Evolutionary conservation across 2,329 filamentous ascomycete species (phyloP).

Genomic region (Davidsoniella eucalypti): DNA sequence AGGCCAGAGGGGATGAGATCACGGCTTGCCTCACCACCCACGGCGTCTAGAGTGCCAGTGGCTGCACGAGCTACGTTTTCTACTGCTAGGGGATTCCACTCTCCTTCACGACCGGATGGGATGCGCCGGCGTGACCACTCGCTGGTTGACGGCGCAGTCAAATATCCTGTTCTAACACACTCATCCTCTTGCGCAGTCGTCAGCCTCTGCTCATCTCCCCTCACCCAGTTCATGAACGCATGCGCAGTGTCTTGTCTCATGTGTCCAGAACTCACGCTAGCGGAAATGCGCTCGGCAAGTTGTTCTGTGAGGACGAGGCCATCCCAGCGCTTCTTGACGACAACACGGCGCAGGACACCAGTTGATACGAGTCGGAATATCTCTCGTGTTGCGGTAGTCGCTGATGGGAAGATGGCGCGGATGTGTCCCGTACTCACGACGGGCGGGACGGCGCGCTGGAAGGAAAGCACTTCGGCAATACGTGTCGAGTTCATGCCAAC

Average conservation of each 20-base stretch:
- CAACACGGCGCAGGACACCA: conserved; percentile 43
- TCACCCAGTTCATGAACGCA: conserved; percentile 28
- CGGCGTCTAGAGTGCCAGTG: conserved; percentile 23
- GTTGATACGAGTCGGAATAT: conserved; percentile 41
- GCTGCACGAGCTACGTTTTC: conserved; percentile 5
- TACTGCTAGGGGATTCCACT: conserved; percentile 38
- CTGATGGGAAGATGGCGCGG: conserved; percentile 42
- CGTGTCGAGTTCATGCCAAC: conserved; percentile 48
- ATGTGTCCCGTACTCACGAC: conserved; percentile 51
- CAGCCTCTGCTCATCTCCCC: conserved; percentile 21
- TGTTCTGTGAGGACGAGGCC: conserved; percentile 42
- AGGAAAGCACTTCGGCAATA: conserved; percentile 46
- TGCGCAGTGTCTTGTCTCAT: conserved; percentile 29
- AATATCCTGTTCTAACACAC: conserved; percentile 49
- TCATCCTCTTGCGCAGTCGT: conserved; percentile 32
- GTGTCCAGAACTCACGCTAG: conserved; percentile 15
- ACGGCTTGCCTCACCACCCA: conserved; percentile 33
- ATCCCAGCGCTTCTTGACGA: conserved; percentile 46
- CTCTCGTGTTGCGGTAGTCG: conserved; percentile 51
- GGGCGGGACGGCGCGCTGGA: conserved; percentile 40
- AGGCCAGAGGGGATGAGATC: conserved; percentile 20
- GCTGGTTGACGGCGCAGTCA: conserved; percentile 30
- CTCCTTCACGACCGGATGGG: conserved; percentile 16
- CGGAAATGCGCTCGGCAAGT: conserved; percentile 29
- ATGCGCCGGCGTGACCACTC: neutral